phyloP scores from a whole-genome alignment of 805 yeast genomes.

The Candida xyloterini region DNA sequence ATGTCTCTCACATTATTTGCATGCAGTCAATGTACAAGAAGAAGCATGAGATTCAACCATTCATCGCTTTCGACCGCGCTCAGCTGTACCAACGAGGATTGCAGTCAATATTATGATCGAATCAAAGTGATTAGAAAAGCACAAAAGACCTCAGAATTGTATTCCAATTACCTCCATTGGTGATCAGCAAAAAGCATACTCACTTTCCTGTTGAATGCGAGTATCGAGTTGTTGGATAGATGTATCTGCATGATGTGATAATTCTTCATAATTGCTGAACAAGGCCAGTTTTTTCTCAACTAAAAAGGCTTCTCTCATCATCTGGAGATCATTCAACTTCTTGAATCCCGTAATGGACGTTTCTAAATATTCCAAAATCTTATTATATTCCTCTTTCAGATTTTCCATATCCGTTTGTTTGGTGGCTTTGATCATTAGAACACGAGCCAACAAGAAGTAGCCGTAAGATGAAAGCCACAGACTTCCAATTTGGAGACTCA shows the following conservation, averaged over 20 bases:
- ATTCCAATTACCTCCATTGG: slow-evolving; percentile 24
- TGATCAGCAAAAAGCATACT: slow-evolving; percentile 22
- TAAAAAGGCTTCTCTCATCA: slow-evolving; percentile 39
- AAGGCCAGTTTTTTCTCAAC: slow-evolving; percentile 39
- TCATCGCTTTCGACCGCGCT: slow-evolving; percentile 30
- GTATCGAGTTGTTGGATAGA: slow-evolving; percentile 31
- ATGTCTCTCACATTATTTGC: slow-evolving; percentile 30
- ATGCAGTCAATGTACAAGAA: slow-evolving; percentile 38
- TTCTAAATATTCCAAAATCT: slow-evolving; percentile 39
- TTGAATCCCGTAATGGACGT: slow-evolving; percentile 45
- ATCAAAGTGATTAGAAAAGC: slow-evolving; percentile 39
- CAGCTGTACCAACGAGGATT: slow-evolving; percentile 60
- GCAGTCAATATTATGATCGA: slow-evolving; percentile 58
- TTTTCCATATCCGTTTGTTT: not conserved
- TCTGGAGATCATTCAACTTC: slow-evolving; percentile 35
- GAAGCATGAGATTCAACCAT: slow-evolving; percentile 14
- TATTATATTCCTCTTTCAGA: slow-evolving; percentile 17
- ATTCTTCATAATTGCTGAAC: slow-evolving; percentile 28
- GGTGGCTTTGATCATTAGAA: slow-evolving; percentile 18
- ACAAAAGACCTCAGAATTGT: slow-evolving; percentile 4
- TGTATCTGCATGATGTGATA: slow-evolving; percentile 32
- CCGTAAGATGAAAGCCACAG: slow-evolving; percentile 39
- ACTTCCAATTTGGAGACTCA: slow-evolving; percentile 39
- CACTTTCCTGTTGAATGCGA: slow-evolving; percentile 30
- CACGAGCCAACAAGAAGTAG: slow-evolving; percentile 33